phyloP scores from a whole-genome alignment of 2,329 filamentous ascomycete species.

The Aspergillaceae sp. region DNA sequence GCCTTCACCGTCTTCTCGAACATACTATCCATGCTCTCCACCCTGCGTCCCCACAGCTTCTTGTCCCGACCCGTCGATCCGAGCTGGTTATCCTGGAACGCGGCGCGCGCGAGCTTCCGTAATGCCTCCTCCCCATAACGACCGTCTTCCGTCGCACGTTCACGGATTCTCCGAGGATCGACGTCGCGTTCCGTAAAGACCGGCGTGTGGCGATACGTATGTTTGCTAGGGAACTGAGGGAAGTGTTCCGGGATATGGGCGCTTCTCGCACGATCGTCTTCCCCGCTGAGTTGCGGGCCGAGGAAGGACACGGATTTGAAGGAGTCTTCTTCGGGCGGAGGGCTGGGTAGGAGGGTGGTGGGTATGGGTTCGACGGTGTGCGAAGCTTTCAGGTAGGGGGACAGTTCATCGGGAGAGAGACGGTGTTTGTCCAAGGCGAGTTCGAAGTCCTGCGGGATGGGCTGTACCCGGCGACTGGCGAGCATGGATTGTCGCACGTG shows the following conservation, averaged over 20 bases:
- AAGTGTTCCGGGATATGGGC: slow-evolving; percentile 53
- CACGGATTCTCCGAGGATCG: slow-evolving; percentile 52
- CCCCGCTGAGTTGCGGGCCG: slow-evolving; percentile 43
- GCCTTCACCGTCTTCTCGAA: slow-evolving; percentile 50
- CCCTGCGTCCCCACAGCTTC: slow-evolving; percentile 30
- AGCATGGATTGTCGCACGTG: slow-evolving; percentile 52
- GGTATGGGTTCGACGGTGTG: slow-evolving; percentile 11
- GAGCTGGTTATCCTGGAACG: slow-evolving; percentile 33
- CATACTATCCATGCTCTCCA: slow-evolving; percentile 39
- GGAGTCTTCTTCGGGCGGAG: slow-evolving; percentile 32
- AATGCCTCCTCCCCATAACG: slow-evolving; percentile 57
- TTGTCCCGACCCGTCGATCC: slow-evolving; percentile 36
- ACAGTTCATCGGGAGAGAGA: slow-evolving; percentile 26
- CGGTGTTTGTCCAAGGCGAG: slow-evolving; percentile 29
- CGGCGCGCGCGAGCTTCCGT: slow-evolving; percentile 49
- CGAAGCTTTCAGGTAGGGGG: slow-evolving; percentile 23
- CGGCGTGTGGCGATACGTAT: slow-evolving; percentile 54
- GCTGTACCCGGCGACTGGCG: slow-evolving; percentile 45
- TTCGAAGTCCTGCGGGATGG: slow-evolving; percentile 53
- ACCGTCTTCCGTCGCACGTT: slow-evolving; percentile 57
- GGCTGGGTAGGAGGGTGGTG: slow-evolving; percentile 29
- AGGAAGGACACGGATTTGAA: slow-evolving; percentile 38
- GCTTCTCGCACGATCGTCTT: slow-evolving; percentile 38
- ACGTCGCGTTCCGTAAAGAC: slow-evolving; percentile 52
- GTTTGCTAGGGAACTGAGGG: slow-evolving; percentile 53